Base-by-base conservation (phyloP, 805 yeast species). In the Lachancea thermotolerans region DNA sequence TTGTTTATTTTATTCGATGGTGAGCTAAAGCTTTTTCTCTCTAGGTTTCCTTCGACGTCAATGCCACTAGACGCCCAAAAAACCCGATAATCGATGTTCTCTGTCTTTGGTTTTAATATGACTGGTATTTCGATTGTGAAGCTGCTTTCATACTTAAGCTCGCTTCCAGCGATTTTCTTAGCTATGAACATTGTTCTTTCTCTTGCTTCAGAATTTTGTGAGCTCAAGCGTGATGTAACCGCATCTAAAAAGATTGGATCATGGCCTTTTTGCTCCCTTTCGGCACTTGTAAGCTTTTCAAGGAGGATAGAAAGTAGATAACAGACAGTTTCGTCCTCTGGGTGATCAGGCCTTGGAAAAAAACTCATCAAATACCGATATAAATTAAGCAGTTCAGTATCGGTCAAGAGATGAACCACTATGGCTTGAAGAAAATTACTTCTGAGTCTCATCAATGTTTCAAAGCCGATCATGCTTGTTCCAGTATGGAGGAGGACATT, bases 121-220 rank as follows among this genome's bases (percentile, higher is more conserved):
- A 47, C 42, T 1, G 66, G 63, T 3, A 55, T 44, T 1, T 37
- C 42, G 4, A 64, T 54, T 28, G 27, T 35, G 36, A 56, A 60
- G 28, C 51, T 51, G 45, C 65, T 62, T 10, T 63, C 63, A 44
- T 55, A 65, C 17, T 58, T 46, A 10, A 65, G 39, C 28, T 48
- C 52, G 18, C 52, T 52, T 34, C 52, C 44, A 2, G 67, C 50
- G 9, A 59, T 45, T 8, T 51, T 34, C 42, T 62, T 65, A 7
- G 67, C 67, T 18, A 65, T 48, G 46, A 44, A 55, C 69, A 63
- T 64, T 2, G 68, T 64, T 12, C 67, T 48, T 37, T 66, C 68
- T 30, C 67, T 51, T 8, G 61, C 46, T 10, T 15, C 33, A 10
- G 39, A 28, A 31, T 55, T 52, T 36, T 56, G 53, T 39, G 59